Conservation (phyloP, 1,284 basidiomycete species). For the Ganoderma boninense region DNA sequence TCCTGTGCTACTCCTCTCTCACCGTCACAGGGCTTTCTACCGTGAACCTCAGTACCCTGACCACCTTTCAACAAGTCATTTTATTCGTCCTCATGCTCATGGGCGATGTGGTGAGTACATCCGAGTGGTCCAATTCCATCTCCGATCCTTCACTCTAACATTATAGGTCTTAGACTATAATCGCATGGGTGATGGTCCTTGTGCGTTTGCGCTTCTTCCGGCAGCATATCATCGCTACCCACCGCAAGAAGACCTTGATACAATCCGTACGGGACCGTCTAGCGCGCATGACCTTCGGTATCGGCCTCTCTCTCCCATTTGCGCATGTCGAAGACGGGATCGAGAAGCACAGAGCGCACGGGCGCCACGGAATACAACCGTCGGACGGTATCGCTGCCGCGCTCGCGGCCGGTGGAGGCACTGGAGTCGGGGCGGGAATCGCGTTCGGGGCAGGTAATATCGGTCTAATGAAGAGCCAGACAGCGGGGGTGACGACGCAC, state of each 20-base stretch:
- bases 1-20: conserved; percentile 72
- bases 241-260: conserved; percentile 28
- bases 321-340: conserved; percentile 17
- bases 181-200: conserved; percentile 66
- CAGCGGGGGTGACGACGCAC: background rate
- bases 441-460: conserved; percentile 27
- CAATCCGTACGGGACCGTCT: conserved; percentile 27
- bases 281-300: conserved; percentile 7
- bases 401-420: conserved; percentile 34
- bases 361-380: conserved; percentile 27
- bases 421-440: conserved; percentile 37
- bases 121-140: background rate
- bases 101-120: conserved; percentile 47
- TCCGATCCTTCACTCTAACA: background rate
- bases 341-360: conserved; percentile 19
- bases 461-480: background rate
- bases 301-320: conserved; percentile 9
- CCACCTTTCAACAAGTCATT: conserved; percentile 66
- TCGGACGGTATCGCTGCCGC: conserved; percentile 38
- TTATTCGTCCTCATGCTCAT: conserved; percentile 60
- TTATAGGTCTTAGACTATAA: conserved; percentile 44
- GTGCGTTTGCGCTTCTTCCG: conserved; percentile 58
- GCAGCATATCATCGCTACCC: conserved; percentile 41
- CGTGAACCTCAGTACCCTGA: conserved; percentile 59
- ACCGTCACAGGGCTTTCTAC: conserved; percentile 66